phyloP scores from a whole-genome alignment of 2,329 filamentous ascomycete species.

The Chrysoporthe deuterocubensis region DNA sequence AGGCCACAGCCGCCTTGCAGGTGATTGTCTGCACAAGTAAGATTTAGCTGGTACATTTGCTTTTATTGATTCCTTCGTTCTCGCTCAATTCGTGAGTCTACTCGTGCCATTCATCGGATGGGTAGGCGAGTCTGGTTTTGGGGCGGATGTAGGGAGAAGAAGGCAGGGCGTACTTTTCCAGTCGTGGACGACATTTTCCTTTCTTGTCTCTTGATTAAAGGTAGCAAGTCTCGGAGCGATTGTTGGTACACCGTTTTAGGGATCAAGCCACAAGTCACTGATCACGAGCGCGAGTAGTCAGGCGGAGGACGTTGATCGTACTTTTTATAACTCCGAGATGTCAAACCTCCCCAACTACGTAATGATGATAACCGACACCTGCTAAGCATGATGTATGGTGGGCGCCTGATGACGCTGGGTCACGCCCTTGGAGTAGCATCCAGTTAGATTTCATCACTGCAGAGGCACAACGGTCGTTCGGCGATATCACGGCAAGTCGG shows the following conservation, averaged over 20 bases:
- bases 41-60: not conserved
- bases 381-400: not conserved
- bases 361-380: not conserved
- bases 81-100: not conserved
- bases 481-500: constrained; percentile 18
- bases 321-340: not conserved
- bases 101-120: not conserved
- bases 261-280: not conserved
- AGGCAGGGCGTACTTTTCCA: constrained; percentile 20
- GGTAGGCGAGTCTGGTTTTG: not conserved
- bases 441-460: not conserved
- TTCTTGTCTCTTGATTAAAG: not conserved
- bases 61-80: not conserved
- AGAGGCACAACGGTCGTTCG: not conserved
- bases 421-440: constrained; percentile 1
- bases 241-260: not conserved
- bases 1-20: constrained; percentile 85
- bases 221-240: not conserved
- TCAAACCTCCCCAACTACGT: constrained; percentile 5
- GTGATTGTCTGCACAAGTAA: constrained; percentile 22
- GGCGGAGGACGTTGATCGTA: not conserved
- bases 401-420: not conserved
- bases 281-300: constrained; percentile 6
- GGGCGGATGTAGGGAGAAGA: not conserved
- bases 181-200: constrained; percentile 25